phyloP scores from a whole-genome alignment of 2,329 filamentous ascomycete genomes.

The Neofusicoccum ribis region DNA sequence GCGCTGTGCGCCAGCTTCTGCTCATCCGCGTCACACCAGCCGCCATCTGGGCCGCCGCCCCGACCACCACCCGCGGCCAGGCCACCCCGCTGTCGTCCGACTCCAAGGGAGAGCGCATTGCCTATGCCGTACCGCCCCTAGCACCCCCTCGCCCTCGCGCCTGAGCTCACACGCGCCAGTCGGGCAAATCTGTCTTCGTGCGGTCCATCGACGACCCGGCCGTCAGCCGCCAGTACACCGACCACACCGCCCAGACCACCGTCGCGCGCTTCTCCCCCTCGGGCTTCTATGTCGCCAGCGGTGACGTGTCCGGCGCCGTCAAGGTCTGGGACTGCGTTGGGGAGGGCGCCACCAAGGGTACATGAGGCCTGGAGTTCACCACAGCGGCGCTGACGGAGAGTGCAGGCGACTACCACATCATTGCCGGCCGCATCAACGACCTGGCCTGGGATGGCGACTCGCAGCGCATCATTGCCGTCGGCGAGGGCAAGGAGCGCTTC shows the following conservation, averaged over 20 bases:
- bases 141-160: neutral
- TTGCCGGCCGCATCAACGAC: constrained; percentile 92
- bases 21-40: constrained; percentile 43
- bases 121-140: constrained; percentile 72
- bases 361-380: neutral
- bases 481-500: constrained; percentile 89
- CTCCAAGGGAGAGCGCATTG: constrained; percentile 84
- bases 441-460: constrained; percentile 97
- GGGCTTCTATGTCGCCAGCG: constrained; percentile 91
- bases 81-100: constrained; percentile 88
- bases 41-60: constrained; percentile 80
- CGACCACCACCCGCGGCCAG: constrained; percentile 79
- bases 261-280: constrained; percentile 93
- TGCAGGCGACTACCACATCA: constrained; percentile 83
- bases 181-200: constrained; percentile 94
- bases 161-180: constrained; percentile 52
- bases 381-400: neutral
- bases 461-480: constrained; percentile 93
- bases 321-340: constrained; percentile 89
- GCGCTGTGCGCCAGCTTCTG: neutral
- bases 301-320: constrained; percentile 80
- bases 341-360: constrained; percentile 79
- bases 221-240: constrained; percentile 83
- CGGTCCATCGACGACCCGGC: constrained; percentile 90
- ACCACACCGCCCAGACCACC: constrained; percentile 84